Conservation (phyloP, 163 green algal genomes). For the Chlorella variabilis region DNA sequence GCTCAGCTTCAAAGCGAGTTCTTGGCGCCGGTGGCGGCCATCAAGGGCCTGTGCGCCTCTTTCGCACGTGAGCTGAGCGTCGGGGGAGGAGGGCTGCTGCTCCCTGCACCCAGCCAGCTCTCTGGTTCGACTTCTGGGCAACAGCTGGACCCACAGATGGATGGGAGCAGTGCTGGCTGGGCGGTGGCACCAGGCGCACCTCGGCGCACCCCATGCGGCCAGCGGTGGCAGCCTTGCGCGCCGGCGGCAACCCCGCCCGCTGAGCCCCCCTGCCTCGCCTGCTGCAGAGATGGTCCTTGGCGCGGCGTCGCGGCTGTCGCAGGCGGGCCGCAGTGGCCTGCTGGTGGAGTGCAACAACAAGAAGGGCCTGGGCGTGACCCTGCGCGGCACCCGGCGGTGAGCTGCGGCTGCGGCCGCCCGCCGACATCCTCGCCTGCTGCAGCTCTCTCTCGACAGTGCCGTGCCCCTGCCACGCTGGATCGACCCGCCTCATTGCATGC, state of each 20-base stretch:
- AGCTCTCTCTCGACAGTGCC: not conserved
- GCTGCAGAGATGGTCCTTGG: constrained; percentile 38
- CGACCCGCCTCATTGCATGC: too few relatives aligned
- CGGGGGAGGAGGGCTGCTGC: too few relatives aligned
- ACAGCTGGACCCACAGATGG: too few relatives aligned
- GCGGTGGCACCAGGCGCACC: too few relatives aligned
- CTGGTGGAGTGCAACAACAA: constrained; percentile 79
- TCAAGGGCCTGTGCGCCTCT: constrained; percentile 48
- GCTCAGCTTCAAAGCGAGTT: constrained; percentile 49
- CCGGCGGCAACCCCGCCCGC: too few relatives aligned
- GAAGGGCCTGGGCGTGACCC: constrained; percentile 80
- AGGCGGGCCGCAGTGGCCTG: constrained; percentile 48
- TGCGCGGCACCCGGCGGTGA: constrained; percentile 74
- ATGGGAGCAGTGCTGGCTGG: too few relatives aligned
- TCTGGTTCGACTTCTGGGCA: too few relatives aligned
- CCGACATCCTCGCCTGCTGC: not conserved
- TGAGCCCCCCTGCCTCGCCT: too few relatives aligned
- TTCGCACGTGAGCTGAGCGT: constrained; percentile 43
- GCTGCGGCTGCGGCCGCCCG: too few relatives aligned
- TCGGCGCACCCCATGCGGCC: too few relatives aligned
- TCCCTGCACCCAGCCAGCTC: not conserved
- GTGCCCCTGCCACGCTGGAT: too few relatives aligned
- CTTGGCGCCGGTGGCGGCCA: constrained; percentile 34
- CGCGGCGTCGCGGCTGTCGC: not conserved
- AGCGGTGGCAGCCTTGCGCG: too few relatives aligned